A percentile compares a stretch with the other conserved stretches of the same genome.
Evolutionary conservation across 192 early-diverging fungal genomes (phyloP).

Genomic region (Irineochytrium annulatum): DNA sequence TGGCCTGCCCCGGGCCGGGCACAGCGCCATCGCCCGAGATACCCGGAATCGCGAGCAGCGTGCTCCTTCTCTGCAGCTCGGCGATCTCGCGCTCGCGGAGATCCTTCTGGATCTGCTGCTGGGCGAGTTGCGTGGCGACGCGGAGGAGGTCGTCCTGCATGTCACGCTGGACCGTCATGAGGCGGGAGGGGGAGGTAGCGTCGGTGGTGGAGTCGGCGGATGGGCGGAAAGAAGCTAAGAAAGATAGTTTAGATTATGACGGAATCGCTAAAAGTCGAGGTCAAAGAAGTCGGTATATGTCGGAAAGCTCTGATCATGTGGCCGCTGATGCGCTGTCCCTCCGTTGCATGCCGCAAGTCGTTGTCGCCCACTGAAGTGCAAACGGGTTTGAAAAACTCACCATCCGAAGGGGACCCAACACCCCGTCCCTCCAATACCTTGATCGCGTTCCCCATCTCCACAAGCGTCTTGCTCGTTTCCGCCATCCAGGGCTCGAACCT

Average conservation of each 20-base stretch:
- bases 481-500: conserved; percentile 9
- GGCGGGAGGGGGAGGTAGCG: too few relatives aligned
- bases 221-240: too few relatives aligned
- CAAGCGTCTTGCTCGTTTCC: not conserved
- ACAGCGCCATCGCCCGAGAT: not conserved
- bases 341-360: too few relatives aligned
- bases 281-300: too few relatives aligned
- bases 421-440: not conserved
- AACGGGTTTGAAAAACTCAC: too few relatives aligned
- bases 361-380: too few relatives aligned
- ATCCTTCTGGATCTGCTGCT: not conserved
- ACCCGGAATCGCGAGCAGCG: not conserved
- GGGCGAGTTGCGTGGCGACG: not conserved
- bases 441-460: not conserved
- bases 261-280: too few relatives aligned
- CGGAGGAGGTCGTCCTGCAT: not conserved
- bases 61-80: not conserved
- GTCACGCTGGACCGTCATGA: not conserved
- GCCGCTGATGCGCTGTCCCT: too few relatives aligned
- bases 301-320: too few relatives aligned
- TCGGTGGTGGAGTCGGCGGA: too few relatives aligned
- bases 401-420: too few relatives aligned
- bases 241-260: too few relatives aligned
- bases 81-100: not conserved
- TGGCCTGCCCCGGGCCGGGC: not conserved